Evolutionary conservation across 768 basidiomycete species (phyloP).

Genomic region (Rhizopogon vinicolor): DNA sequence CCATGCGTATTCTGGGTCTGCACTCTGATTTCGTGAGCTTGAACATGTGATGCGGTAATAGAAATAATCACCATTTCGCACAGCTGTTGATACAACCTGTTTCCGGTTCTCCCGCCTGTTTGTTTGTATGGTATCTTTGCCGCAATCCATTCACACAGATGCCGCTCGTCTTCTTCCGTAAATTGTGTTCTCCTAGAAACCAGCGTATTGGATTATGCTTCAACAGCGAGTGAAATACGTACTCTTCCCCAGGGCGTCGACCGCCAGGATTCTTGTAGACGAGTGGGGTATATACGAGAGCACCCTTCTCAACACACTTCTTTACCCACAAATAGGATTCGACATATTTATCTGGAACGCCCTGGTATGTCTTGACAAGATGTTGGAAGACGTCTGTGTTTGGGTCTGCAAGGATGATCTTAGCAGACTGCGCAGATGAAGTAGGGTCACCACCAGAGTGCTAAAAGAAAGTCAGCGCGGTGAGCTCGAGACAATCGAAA

Average conservation of each 20-base stretch:
- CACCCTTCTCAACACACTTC: conserved; percentile 69
- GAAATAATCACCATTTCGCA: conserved; percentile 54
- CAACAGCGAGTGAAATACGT: conserved; percentile 18
- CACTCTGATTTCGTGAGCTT: conserved; percentile 33
- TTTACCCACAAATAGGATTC: conserved; percentile 84
- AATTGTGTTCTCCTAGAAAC: conserved; percentile 67
- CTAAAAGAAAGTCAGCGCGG: conserved; percentile 29
- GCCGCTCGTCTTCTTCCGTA: conserved; percentile 70
- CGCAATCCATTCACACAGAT: conserved; percentile 76
- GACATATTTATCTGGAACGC: conserved; percentile 66
- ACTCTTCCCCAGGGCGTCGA: conserved; percentile 79
- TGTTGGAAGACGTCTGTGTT: conserved; percentile 73
- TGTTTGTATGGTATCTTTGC: conserved; percentile 80
- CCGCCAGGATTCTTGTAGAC: conserved; percentile 85
- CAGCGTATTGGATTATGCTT: not conserved
- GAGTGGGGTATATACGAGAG: conserved; percentile 64
- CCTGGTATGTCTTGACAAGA: conserved; percentile 69
- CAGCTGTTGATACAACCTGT: conserved; percentile 78
- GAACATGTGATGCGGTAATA: not conserved
- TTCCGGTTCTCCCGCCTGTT: conserved; percentile 77
- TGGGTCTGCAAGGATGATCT: conserved; percentile 76
- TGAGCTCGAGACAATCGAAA: not conserved
- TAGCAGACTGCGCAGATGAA: conserved; percentile 64
- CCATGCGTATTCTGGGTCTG: conserved; percentile 74
- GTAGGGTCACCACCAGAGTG: conserved; percentile 79